These are phyloP conservation scores for Termitomyces sp. DNA, from an alignment of 768 basidiomycete genomes.

Conservation along the genomic window DNA sequence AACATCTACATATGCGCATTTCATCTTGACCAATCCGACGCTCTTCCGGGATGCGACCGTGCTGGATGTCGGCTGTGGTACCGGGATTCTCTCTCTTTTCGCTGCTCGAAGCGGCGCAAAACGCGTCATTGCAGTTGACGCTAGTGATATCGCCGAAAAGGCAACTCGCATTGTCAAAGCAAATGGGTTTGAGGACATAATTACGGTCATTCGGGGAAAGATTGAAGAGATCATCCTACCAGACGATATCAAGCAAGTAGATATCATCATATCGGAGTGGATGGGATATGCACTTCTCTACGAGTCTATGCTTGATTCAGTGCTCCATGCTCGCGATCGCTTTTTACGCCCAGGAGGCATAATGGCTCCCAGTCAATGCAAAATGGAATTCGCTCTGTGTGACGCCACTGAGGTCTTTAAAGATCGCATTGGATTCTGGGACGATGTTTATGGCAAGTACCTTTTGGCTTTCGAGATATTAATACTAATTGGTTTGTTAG, in stretches of 20 bases:
- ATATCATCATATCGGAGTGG: constrained; percentile 97
- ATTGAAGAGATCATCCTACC: constrained; percentile 84
- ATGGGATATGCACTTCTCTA: constrained; percentile 93
- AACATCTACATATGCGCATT: constrained; percentile 89
- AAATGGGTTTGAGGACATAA: constrained; percentile 67
- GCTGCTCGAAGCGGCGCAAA: constrained; percentile 88
- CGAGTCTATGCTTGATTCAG: constrained; percentile 97
- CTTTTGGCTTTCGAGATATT: not conserved
- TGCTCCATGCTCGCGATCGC: constrained; percentile 81
- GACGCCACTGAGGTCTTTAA: constrained; percentile 71
- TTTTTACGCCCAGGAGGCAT: constrained; percentile 76
- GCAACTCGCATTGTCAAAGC: constrained; percentile 73
- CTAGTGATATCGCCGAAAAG: constrained; percentile 75
- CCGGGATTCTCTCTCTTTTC: constrained; percentile 87
- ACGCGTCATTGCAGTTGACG: constrained; percentile 88
- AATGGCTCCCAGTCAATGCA: constrained; percentile 88
- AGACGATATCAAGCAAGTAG: constrained; percentile 68
- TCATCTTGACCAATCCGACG: constrained; percentile 77
- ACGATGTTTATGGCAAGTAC: constrained; percentile 77
- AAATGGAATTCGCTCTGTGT: constrained; percentile 80
- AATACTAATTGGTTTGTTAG: constrained; percentile 29
- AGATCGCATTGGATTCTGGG: constrained; percentile 88
- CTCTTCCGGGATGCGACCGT: constrained; percentile 84
- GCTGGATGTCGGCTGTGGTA: constrained; percentile 95
- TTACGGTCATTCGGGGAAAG: constrained; percentile 88